Conservation (phyloP, 768 basidiomycete species). For the Lentinula aciculospora region DNA sequence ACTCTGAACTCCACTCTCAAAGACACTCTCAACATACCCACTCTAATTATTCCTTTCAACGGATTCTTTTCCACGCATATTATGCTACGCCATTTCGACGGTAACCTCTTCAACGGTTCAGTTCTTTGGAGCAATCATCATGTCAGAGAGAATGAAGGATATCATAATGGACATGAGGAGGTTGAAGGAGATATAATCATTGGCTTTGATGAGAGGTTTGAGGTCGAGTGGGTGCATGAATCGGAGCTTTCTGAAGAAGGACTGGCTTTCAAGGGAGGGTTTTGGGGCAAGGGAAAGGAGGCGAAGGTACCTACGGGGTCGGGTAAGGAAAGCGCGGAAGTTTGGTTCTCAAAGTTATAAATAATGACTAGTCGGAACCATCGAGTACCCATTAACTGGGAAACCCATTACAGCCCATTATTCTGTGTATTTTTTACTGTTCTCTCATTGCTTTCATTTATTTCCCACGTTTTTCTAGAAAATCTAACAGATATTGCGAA, state of each 20-base stretch:
- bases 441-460: too few species aligned
- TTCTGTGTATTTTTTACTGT: too few species aligned
- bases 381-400: too few species aligned
- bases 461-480: too few species aligned
- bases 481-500: too few species aligned
- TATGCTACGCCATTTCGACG: constrained; percentile 29
- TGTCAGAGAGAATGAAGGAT: constrained; percentile 21
- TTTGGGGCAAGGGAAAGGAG: constrained; percentile 32
- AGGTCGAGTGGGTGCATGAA: constrained; percentile 31
- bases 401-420: too few species aligned
- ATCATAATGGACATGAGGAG: constrained; percentile 1
- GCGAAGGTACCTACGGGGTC: not conserved
- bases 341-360: too few species aligned
- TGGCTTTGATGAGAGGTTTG: constrained; percentile 29
- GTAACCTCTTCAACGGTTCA: constrained; percentile 32
- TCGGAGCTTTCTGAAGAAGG: constrained; percentile 21
- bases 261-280: constrained; percentile 30
- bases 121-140: constrained; percentile 31
- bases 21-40: constrained; percentile 15
- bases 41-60: constrained; percentile 27
- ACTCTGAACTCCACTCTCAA: not conserved
- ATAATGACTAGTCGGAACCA: too few species aligned
- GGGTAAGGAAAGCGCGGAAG: constrained; percentile 6
- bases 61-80: constrained; percentile 31
- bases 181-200: constrained; percentile 26